A percentile compares a stretch with the other conserved stretches of the same genome.
Evolutionary conservation across 2,329 filamentous ascomycete species (phyloP).

Genomic region (Colletotrichum tofieldiae): DNA sequence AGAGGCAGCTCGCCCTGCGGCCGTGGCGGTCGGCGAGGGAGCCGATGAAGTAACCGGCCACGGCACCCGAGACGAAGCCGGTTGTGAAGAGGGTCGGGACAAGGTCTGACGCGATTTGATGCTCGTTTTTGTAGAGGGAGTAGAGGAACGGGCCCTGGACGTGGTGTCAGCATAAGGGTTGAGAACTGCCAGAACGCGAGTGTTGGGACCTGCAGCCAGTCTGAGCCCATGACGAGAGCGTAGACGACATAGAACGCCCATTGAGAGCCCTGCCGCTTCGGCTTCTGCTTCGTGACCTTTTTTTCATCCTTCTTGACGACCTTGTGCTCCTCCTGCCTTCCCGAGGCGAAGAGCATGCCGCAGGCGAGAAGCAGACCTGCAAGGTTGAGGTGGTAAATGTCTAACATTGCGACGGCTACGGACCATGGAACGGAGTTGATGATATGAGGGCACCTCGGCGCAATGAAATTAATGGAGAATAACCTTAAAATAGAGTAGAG

Average conservation of each 20-base stretch:
- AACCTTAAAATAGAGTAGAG: background rate
- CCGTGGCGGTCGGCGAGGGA: slow-evolving; percentile 65
- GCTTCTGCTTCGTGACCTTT: slow-evolving; percentile 6
- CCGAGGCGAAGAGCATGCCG: slow-evolving; percentile 45
- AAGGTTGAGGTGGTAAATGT: slow-evolving; percentile 55
- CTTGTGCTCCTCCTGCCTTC: slow-evolving; percentile 22
- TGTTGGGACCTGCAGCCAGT: slow-evolving; percentile 64
- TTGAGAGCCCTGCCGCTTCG: slow-evolving; percentile 44
- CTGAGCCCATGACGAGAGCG: slow-evolving; percentile 64
- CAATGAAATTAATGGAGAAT: background rate
- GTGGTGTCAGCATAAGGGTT: background rate
- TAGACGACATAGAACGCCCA: slow-evolving; percentile 61
- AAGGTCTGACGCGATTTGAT: slow-evolving; percentile 46
- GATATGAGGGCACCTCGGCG: background rate
- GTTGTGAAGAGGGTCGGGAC: slow-evolving; percentile 60
- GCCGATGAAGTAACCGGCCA: slow-evolving; percentile 63
- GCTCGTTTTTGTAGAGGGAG: slow-evolving; percentile 54
- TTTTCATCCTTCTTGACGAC: slow-evolving; percentile 3
- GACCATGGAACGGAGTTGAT: background rate
- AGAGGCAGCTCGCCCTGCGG: slow-evolving; percentile 66
- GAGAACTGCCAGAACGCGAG: background rate
- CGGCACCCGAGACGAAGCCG: slow-evolving; percentile 61
- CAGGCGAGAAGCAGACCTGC: slow-evolving; percentile 52
- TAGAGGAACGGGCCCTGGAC: slow-evolving; percentile 54
- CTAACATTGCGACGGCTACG: slow-evolving; percentile 44